phyloP scores from a whole-genome alignment of 495 filamentous ascomycete species.

The Xylaria intraflava region DNA sequence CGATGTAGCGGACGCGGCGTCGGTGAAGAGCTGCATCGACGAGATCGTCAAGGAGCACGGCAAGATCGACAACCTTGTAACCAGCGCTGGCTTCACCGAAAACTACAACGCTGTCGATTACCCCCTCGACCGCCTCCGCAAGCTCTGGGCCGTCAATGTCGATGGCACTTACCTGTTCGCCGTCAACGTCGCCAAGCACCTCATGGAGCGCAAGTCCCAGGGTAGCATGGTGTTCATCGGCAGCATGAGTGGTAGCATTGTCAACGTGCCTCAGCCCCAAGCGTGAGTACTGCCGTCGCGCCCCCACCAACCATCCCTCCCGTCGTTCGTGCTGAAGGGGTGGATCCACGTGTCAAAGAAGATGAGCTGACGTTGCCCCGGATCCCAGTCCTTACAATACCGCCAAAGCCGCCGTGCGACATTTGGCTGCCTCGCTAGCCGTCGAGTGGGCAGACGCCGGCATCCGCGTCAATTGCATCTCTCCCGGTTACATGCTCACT shows the following conservation, averaged over 20 bases:
- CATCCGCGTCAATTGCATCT: constrained; percentile 88
- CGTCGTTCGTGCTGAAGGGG: background rate
- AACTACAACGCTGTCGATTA: constrained; percentile 89
- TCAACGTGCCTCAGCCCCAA: constrained; percentile 93
- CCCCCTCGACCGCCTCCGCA: constrained; percentile 79
- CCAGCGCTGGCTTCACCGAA: constrained; percentile 92
- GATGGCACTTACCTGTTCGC: constrained; percentile 92
- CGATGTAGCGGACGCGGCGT: constrained; percentile 73
- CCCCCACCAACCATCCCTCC: background rate
- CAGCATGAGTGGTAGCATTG: constrained; percentile 86
- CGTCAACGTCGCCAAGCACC: constrained; percentile 73
- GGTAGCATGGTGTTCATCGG: constrained; percentile 94
- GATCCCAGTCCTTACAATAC: constrained; percentile 67
- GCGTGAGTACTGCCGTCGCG: constrained; percentile 36
- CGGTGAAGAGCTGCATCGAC: constrained; percentile 62
- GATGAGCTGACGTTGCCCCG: constrained; percentile 9
- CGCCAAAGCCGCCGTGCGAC: constrained; percentile 80
- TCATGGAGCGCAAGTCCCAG: constrained; percentile 70
- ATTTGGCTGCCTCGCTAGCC: constrained; percentile 70
- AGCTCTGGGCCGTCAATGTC: constrained; percentile 90
- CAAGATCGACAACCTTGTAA: constrained; percentile 85
- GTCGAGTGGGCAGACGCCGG: constrained; percentile 83
- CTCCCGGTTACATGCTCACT: constrained; percentile 90
- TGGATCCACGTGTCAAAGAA: background rate
- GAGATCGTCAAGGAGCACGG: constrained; percentile 65